Percentiles rank a stretch among this genome's conserved stretches.
phyloP scores from a whole-genome alignment of 805 yeast species.

The Teunomyces lycoperdinae region DNA sequence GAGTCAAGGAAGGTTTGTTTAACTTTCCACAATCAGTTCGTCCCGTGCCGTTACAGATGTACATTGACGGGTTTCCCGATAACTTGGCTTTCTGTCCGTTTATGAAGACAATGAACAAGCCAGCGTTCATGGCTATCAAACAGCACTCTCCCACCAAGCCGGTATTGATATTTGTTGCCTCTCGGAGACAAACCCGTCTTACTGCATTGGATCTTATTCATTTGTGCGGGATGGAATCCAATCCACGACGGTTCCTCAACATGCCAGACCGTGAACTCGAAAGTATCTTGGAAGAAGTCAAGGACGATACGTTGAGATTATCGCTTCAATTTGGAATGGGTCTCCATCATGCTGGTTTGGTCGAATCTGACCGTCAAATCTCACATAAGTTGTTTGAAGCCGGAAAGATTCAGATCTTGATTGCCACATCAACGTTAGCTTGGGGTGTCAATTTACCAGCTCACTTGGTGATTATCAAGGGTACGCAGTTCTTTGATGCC shows the following conservation, averaged over 20 bases:
- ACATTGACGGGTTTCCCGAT: constrained; percentile 83
- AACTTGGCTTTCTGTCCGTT: constrained; percentile 76
- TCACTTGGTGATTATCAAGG: constrained; percentile 72
- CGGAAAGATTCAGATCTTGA: constrained; percentile 67
- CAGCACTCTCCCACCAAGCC: constrained; percentile 88
- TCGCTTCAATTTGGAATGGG: constrained; percentile 79
- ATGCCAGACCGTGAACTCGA: constrained; percentile 65
- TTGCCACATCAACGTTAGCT: constrained; percentile 81
- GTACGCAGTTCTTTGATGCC: constrained; percentile 65
- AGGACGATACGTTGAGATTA: constrained; percentile 77
- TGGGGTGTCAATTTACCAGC: constrained; percentile 89
- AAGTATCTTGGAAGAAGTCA: constrained; percentile 50
- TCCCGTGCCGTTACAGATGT: constrained; percentile 85
- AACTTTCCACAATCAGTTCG: constrained; percentile 81
- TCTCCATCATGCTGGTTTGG: constrained; percentile 79
- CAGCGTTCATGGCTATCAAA: constrained; percentile 89
- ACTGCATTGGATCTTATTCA: constrained; percentile 78
- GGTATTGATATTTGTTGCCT: constrained; percentile 79
- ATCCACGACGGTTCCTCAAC: constrained; percentile 66
- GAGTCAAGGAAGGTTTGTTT: constrained; percentile 69
- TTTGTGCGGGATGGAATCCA: constrained; percentile 73
- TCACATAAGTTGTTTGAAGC: constrained; percentile 68
- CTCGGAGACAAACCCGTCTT: constrained; percentile 76
- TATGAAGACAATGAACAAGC: constrained; percentile 86
- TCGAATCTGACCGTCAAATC: constrained; percentile 66